Percentiles rank a stretch among this genome's conserved stretches.
Evolutionary conservation across 306 rosid species (phyloP).

Genomic region (Cotoneaster glaucophyllus): DNA sequence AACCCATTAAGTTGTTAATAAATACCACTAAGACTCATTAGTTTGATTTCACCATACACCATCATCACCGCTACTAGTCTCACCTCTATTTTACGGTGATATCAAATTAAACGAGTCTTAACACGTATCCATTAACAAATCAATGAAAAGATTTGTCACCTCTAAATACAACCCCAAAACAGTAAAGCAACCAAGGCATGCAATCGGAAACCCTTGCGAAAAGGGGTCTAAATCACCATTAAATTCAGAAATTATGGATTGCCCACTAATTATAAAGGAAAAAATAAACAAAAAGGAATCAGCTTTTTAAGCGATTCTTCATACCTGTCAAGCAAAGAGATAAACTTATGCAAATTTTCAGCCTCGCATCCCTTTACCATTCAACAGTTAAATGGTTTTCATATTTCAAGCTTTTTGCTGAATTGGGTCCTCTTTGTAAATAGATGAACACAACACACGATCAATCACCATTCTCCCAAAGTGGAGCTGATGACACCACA

Average conservation of each 20-base stretch:
- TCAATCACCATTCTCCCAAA: neutral
- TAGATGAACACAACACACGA: neutral
- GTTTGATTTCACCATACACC: too few species aligned
- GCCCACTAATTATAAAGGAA: neutral
- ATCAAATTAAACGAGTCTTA: too few species aligned
- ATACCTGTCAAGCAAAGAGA: slow-evolving; percentile 7
- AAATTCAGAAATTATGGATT: neutral
- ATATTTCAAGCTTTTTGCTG: neutral
- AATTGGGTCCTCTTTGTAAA: neutral
- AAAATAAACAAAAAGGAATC: neutral
- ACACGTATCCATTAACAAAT: too few species aligned
- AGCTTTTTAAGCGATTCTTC: neutral
- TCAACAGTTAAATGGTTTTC: neutral
- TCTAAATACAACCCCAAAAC: neutral
- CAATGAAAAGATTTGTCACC: too few species aligned
- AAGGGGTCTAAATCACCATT: neutral
- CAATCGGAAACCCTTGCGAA: neutral
- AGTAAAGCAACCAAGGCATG: neutral
- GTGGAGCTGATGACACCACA: neutral
- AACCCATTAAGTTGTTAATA: too few species aligned
- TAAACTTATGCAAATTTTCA: neutral
- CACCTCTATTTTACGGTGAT: too few species aligned
- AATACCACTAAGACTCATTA: too few species aligned
- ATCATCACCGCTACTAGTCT: too few species aligned
- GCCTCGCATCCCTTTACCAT: neutral